phyloP scores from a whole-genome alignment of 495 filamentous ascomycete genomes.

The Lasiosphaeria hispida region DNA sequence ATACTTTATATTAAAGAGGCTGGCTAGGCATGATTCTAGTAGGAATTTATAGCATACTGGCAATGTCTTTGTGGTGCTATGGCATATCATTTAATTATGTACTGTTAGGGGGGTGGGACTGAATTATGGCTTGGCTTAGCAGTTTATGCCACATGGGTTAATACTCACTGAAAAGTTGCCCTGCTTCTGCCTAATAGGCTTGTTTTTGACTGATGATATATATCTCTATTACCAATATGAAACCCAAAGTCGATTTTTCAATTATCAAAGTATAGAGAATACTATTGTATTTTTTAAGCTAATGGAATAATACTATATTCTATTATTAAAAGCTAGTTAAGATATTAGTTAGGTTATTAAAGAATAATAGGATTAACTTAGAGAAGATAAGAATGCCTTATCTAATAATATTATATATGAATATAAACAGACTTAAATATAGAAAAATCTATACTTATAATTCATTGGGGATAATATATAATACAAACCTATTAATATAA shows the following conservation, averaged over 20 bases:
- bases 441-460: neutral
- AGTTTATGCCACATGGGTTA: too few relatives aligned
- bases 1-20: too few relatives aligned
- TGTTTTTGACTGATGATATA: neutral
- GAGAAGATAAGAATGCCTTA: neutral
- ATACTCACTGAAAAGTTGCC: too few relatives aligned
- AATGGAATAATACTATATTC: neutral
- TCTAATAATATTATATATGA: neutral
- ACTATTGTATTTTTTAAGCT: conserved; percentile 1
- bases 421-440: neutral
- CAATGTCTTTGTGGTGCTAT: too few relatives aligned
- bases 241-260: conserved; percentile 5
- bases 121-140: too few relatives aligned
- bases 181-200: neutral
- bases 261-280: neutral
- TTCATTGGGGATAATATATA: conserved; percentile 4
- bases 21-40: too few relatives aligned
- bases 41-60: too few relatives aligned
- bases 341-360: neutral
- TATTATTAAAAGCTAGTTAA: neutral
- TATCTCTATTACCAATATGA: neutral
- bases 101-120: too few relatives aligned
- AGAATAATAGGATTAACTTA: neutral
- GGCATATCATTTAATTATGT: too few relatives aligned
- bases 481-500: conserved; percentile 1